These are phyloP conservation scores for Phytophthora multivora DNA, from an alignment of 352 stramenopile genomes.

Conservation along the genomic window DNA sequence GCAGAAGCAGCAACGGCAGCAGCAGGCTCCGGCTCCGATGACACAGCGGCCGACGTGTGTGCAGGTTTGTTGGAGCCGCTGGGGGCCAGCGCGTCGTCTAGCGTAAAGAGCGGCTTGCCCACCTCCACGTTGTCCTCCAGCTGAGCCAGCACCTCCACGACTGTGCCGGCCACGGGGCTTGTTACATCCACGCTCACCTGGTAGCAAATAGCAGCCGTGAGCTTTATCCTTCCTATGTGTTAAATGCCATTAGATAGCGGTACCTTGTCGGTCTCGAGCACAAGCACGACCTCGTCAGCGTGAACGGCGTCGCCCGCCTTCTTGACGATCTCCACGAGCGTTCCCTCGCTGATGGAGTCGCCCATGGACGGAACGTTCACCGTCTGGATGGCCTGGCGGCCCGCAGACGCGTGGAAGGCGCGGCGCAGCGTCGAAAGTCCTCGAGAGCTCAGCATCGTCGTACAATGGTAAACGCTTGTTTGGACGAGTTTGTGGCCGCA, in stretches of 20 bases:
- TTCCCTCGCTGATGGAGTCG: constrained; percentile 99
- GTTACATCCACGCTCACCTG: constrained; percentile 92
- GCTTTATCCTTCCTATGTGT: too few relatives aligned
- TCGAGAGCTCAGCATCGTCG: constrained; percentile 28
- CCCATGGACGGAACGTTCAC: constrained; percentile 91
- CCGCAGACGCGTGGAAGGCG: constrained; percentile 54
- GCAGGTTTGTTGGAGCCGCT: constrained; percentile 30
- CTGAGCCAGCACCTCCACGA: constrained; percentile 94
- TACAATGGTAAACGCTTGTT: background rate
- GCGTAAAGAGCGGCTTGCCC: constrained; percentile 91
- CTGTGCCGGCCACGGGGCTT: constrained; percentile 87
- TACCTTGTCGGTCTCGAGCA: constrained; percentile 99
- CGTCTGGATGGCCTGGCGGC: constrained; percentile 59
- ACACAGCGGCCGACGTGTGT: constrained; percentile 20
- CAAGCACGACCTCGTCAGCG: constrained; percentile 96
- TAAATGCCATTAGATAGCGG: too few relatives aligned
- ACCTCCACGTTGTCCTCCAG: constrained; percentile 97
- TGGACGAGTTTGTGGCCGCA: background rate
- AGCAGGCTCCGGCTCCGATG: constrained; percentile 41
- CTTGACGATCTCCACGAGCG: constrained; percentile 96
- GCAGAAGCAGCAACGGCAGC: constrained; percentile 17
- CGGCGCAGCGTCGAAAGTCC: constrained; percentile 25
- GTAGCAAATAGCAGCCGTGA: constrained; percentile 3
- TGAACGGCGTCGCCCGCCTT: constrained; percentile 92
- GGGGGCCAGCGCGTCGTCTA: constrained; percentile 84